Evolutionary conservation across 2,329 filamentous ascomycete species (phyloP).

Genomic region (Pseudogymnoascus sp.): DNA sequence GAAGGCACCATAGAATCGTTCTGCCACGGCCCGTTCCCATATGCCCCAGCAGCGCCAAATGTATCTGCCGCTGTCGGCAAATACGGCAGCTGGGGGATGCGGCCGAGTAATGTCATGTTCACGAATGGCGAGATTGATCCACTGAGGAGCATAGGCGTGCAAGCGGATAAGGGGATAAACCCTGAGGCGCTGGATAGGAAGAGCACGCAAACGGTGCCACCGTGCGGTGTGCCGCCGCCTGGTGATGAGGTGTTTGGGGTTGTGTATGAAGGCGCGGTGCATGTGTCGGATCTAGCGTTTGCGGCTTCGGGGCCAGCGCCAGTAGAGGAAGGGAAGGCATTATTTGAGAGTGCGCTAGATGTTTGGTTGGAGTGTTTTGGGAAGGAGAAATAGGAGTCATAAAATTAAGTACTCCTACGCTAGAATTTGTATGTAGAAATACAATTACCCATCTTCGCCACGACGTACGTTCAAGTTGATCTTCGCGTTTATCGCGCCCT

Average conservation of each 20-base stretch:
- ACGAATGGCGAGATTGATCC: background rate
- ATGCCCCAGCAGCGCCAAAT: background rate
- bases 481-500: too few relatives aligned
- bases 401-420: too few relatives aligned
- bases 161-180: background rate
- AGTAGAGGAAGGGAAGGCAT: background rate
- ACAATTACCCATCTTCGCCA: too few relatives aligned
- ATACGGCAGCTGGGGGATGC: background rate
- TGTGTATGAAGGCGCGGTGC: background rate
- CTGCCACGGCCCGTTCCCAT: background rate
- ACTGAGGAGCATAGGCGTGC: background rate
- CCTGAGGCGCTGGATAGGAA: background rate
- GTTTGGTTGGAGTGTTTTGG: conserved; percentile 11
- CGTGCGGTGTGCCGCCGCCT: background rate
- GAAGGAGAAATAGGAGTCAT: background rate
- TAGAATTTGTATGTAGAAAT: too few relatives aligned
- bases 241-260: conserved; percentile 6
- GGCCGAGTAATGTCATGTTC: background rate
- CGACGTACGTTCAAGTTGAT: too few relatives aligned
- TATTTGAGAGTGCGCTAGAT: conserved; percentile 10
- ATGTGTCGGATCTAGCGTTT: background rate
- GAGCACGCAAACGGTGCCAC: background rate
- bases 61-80: background rate
- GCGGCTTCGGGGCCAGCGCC: background rate
- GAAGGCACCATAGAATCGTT: background rate